A percentile compares a stretch with the other conserved stretches of the same genome.
phyloP scores from a whole-genome alignment of 371 early-diverging fungal species.

The Mortierella sp. region DNA sequence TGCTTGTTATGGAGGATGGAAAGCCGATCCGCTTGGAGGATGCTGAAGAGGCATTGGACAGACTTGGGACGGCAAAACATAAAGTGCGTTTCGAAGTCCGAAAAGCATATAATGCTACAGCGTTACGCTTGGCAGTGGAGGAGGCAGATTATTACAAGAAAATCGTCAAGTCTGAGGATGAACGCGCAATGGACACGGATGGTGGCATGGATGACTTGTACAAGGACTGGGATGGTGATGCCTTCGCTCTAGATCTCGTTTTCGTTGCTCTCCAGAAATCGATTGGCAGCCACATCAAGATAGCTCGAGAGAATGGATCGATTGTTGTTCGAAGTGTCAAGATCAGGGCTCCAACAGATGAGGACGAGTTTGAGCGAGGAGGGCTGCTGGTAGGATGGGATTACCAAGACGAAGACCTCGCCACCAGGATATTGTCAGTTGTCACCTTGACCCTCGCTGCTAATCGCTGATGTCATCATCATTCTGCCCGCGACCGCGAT shows the following conservation, averaged over 20 bases:
- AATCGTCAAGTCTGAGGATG: neutral
- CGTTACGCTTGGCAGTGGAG: conserved; percentile 45
- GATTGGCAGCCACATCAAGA: conserved; percentile 40
- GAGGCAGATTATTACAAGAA: conserved; percentile 33
- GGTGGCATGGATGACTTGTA: neutral
- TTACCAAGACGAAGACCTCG: conserved; percentile 60
- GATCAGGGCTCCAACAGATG: conserved; percentile 39
- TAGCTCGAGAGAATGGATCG: conserved; percentile 17
- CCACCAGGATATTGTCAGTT: conserved; percentile 52
- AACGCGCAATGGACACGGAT: conserved; percentile 17
- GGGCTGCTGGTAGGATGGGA: conserved; percentile 58
- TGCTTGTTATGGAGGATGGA: conserved; percentile 58
- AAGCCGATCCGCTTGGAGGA: conserved; percentile 55
- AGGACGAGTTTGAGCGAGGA: conserved; percentile 40
- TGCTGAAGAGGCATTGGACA: conserved; percentile 50
- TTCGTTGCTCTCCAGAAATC: conserved; percentile 44
- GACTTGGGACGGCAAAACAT: conserved; percentile 42
- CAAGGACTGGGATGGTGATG: conserved; percentile 42
- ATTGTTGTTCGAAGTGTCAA: conserved; percentile 37
- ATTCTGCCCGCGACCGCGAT: no score
- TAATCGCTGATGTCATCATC: conserved; percentile 17
- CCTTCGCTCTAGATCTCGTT: conserved; percentile 51
- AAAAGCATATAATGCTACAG: conserved; percentile 49
- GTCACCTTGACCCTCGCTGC: conserved; percentile 45
- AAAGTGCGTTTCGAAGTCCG: conserved; percentile 55